A percentile compares a stretch with the other conserved stretches of the same genome.
These are phyloP conservation scores for Ophiocordyceps polyrhachis-furcata DNA, from an alignment of 2,329 filamentous ascomycete species.

Conservation along the genomic window DNA sequence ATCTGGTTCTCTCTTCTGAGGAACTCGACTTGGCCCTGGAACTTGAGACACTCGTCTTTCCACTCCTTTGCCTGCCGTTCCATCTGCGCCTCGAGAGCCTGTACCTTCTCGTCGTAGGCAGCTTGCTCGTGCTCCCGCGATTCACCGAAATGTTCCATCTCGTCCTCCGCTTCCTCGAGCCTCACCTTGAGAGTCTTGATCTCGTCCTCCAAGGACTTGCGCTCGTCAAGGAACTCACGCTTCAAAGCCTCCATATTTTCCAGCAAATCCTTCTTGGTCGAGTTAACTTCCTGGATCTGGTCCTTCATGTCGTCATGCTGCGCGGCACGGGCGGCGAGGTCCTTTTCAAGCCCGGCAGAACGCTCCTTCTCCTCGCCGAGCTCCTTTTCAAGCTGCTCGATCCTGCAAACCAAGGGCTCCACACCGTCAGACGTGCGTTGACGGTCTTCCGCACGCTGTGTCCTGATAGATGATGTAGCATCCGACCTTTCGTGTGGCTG, in stretches of 20 bases:
- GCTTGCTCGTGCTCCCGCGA: slow-evolving; percentile 68
- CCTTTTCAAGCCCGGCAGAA: slow-evolving; percentile 47
- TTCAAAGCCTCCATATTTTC: slow-evolving; percentile 88
- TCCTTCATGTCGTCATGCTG: slow-evolving; percentile 43
- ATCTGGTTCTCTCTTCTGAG: slow-evolving; percentile 40
- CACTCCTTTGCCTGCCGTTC: slow-evolving; percentile 40
- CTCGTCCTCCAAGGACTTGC: slow-evolving; percentile 66
- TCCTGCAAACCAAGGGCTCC: slow-evolving; percentile 26
- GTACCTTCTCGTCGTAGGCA: slow-evolving; percentile 48
- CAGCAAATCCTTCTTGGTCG: slow-evolving; percentile 84
- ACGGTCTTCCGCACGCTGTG: slow-evolving; percentile 24
- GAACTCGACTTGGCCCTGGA: slow-evolving; percentile 43
- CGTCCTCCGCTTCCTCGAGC: slow-evolving; percentile 79
- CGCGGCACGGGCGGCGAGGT: slow-evolving; percentile 38
- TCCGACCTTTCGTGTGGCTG: slow-evolving; percentile 30
- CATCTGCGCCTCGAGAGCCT: slow-evolving; percentile 51
- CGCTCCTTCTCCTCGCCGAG: slow-evolving; percentile 54
- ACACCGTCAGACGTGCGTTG: slow-evolving; percentile 26
- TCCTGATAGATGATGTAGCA: slow-evolving; percentile 28
- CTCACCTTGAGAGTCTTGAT: slow-evolving; percentile 57
- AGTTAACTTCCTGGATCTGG: slow-evolving; percentile 69
- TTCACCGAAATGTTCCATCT: slow-evolving; percentile 68
- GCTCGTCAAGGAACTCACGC: slow-evolving; percentile 69
- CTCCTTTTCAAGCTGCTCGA: slow-evolving; percentile 57
- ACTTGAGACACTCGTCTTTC: slow-evolving; percentile 36